These are phyloP conservation scores for Graphiopsis chlorocephala DNA, from an alignment of 2,329 filamentous ascomycete species.

Conservation along the genomic window DNA sequence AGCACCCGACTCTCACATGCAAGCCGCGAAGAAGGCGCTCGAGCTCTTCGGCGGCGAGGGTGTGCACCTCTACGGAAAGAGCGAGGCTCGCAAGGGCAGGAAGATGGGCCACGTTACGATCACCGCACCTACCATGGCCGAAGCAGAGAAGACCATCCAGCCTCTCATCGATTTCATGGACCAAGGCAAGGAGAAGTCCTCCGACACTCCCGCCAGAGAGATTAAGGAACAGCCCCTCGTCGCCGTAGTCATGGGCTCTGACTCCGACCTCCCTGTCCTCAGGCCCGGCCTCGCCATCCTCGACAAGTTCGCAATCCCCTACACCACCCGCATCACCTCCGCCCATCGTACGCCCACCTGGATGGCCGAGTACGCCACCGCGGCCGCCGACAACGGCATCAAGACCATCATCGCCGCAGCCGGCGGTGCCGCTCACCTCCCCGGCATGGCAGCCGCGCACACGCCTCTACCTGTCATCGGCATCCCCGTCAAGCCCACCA, in stretches of 20 bases:
- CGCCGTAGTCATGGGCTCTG: slow-evolving; percentile 79
- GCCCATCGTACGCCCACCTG: slow-evolving; percentile 56
- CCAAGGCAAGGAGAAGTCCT: slow-evolving; percentile 49
- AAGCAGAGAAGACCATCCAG: slow-evolving; percentile 66
- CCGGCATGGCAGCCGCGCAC: slow-evolving; percentile 52
- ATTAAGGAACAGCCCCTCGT: slow-evolving; percentile 55
- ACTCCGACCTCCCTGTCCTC: slow-evolving; percentile 70
- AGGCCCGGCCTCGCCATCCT: slow-evolving; percentile 65
- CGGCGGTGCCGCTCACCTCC: slow-evolving; percentile 51
- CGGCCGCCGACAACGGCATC: slow-evolving; percentile 38
- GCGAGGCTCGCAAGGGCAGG: slow-evolving; percentile 74
- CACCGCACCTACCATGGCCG: slow-evolving; percentile 64
- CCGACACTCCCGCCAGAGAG: slow-evolving; percentile 38
- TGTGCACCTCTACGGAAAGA: slow-evolving; percentile 89
- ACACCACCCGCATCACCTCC: slow-evolving; percentile 72
- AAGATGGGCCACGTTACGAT: slow-evolving; percentile 96
- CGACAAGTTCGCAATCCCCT: slow-evolving; percentile 67
- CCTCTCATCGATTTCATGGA: slow-evolving; percentile 67
- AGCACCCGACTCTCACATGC: slow-evolving; percentile 61
- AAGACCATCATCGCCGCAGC: slow-evolving; percentile 49
- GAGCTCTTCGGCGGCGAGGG: slow-evolving; percentile 29
- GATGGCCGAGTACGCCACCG: slow-evolving; percentile 46
- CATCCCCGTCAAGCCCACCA: slow-evolving; percentile 49
- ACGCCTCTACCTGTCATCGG: slow-evolving; percentile 52
- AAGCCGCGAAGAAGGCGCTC: slow-evolving; percentile 55